Base-by-base conservation (phyloP, 345 rosid species). In the Hibiscus tridactylites region DNA sequence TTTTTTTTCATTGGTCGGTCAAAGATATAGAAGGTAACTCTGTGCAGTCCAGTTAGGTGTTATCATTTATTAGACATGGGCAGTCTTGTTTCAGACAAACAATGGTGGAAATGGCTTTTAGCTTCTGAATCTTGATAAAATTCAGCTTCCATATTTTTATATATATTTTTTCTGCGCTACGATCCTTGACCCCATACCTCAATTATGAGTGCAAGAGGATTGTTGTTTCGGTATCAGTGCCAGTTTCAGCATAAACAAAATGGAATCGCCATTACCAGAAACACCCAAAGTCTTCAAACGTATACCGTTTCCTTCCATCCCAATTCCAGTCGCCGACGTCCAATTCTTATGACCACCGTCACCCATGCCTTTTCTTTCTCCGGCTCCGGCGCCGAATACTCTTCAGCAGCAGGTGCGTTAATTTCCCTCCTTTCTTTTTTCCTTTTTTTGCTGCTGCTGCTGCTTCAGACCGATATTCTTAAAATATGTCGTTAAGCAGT, bases 401-500 rank as follows among this genome's bases (percentile, higher is more conserved):
- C 70, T 33, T 58, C 70, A 33, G 54, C 70, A 33, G 54, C 75
- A 52, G 76, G 76, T 63, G 29, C 42, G 64, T 67, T 67, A 15
- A 35, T 26, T 13, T 39, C 37, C 15, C 16, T 21, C 24, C 24
- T 21, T 21, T 21, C 24, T 21, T 21, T 21, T 21, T 21, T n/a
- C 2, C 52, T 16, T 10, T 35, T 44, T 44, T 8, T 44, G 12
- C 49, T 44, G 3, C 12, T 44, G 10, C 2, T 8, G 49, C 2
- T 10, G 6, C 49, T 44, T 44, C 49, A 44, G 6, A 44, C 12
- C 12, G 10, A 10, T 7, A 44, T 44, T 44, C 24, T 9, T 58
- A 19, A 8, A 19, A 19, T 63, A 42, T 3, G 10, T 5, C 12
- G 54, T 11, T 44, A 11, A 47, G 56, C 1, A 42, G 26, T 50